These are phyloP conservation scores for Psilocybe mexicana DNA, from an alignment of 1,284 basidiomycete genomes.

Conservation along the genomic window DNA sequence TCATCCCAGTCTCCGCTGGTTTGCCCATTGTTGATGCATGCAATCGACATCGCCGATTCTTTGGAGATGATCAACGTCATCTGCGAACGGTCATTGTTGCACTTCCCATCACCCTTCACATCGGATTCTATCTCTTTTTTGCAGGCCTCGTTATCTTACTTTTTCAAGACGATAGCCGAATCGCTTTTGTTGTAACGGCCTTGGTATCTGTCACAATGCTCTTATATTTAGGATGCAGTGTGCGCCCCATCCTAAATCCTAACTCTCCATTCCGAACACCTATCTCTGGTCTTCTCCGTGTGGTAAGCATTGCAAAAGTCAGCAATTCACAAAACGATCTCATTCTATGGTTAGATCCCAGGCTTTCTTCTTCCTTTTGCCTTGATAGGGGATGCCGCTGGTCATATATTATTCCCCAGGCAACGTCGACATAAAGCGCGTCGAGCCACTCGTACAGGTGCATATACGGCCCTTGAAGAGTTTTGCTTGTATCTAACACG, in stretches of 20 bases:
- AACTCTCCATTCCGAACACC: constrained; percentile 17
- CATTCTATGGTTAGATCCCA: constrained; percentile 4
- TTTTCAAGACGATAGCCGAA: constrained; percentile 15
- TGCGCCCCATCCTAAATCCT: constrained; percentile 15
- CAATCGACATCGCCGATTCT: constrained; percentile 18
- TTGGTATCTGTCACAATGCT: constrained; percentile 15
- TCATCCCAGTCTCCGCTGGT: constrained; percentile 15
- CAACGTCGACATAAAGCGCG: constrained; percentile 5
- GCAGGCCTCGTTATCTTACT: constrained; percentile 14
- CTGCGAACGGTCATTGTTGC: constrained; percentile 14
- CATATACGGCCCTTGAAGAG: constrained; percentile 4
- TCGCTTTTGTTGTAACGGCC: constrained; percentile 12
- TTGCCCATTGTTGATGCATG: constrained; percentile 16
- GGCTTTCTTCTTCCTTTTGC: constrained; percentile 9
- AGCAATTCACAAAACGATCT: too few species aligned
- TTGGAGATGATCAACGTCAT: constrained; percentile 17
- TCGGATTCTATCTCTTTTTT: constrained; percentile 17
- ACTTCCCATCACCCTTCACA: constrained; percentile 13
- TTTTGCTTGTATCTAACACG: constrained; percentile 7
- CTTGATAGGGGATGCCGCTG: constrained; percentile 2
- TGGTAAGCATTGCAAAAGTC: constrained; percentile 3
- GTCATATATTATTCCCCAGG: constrained; percentile 7
- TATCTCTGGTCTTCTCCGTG: constrained; percentile 11
- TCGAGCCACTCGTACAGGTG: not conserved
- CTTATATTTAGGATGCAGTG: constrained; percentile 15